These are phyloP conservation scores for Mucor velutinosus DNA, from an alignment of 371 early-diverging fungal genomes.

Conservation along the genomic window DNA sequence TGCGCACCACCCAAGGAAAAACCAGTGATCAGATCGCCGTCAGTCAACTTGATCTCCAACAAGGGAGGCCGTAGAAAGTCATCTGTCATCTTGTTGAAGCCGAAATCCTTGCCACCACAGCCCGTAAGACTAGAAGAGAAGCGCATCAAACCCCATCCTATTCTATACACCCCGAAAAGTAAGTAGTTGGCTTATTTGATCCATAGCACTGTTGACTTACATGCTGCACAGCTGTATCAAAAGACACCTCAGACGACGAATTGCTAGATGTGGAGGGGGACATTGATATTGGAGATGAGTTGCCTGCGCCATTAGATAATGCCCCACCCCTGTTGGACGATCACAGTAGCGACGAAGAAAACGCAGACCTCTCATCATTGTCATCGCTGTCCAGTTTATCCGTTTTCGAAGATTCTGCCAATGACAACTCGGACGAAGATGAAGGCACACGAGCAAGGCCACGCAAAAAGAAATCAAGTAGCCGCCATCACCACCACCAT, in stretches of 20 bases:
- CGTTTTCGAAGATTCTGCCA: constrained; percentile 16
- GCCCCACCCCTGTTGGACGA: not conserved
- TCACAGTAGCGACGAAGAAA: constrained; percentile 12
- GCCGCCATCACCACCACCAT: not conserved
- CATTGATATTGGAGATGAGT: constrained; percentile 27
- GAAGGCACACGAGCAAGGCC: not conserved
- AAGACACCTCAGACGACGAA: constrained; percentile 27
- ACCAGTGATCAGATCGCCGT: not conserved
- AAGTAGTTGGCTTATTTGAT: not conserved
- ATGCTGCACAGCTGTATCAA: not conserved
- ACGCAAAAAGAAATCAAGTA: constrained; percentile 3
- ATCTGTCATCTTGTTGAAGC: constrained; percentile 15
- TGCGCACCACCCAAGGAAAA: constrained; percentile 6
- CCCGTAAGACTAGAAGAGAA: not conserved
- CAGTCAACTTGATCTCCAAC: not conserved
- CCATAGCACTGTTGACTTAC: not conserved
- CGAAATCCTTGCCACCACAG: constrained; percentile 1
- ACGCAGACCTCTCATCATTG: constrained; percentile 24
- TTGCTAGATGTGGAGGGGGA: constrained; percentile 27
- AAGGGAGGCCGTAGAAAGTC: constrained; percentile 14
- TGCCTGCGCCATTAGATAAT: not conserved
- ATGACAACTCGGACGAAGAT: constrained; percentile 4
- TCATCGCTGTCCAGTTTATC: constrained; percentile 28
- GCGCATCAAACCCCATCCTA: not conserved
- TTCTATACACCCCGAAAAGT: not conserved